Conservation (phyloP, 208 protist species). For the Kentomonas sorsogonicus region DNA sequence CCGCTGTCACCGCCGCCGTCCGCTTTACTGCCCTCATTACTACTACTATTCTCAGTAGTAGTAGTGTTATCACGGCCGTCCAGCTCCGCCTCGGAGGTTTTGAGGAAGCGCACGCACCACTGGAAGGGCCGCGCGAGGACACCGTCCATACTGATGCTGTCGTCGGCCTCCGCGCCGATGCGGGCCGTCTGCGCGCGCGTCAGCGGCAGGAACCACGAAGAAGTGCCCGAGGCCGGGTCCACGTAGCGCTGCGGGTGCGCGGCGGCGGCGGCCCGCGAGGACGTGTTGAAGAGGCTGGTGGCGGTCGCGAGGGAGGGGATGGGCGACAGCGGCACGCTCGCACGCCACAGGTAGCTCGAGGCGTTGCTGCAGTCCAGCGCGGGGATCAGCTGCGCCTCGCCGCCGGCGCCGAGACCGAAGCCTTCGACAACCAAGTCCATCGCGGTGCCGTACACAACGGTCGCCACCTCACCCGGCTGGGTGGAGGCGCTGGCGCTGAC, state of each 20-base stretch:
- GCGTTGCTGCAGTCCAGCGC: slow-evolving; percentile 59
- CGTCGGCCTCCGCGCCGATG: slow-evolving; percentile 23
- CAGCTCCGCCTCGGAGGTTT: background rate
- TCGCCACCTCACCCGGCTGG: slow-evolving; percentile 14
- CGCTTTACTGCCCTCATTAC: too few species aligned
- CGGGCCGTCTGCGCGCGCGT: slow-evolving; percentile 35
- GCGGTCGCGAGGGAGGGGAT: slow-evolving; percentile 33
- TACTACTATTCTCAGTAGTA: too few species aligned
- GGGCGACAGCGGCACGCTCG: slow-evolving; percentile 36
- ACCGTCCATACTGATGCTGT: slow-evolving; percentile 17
- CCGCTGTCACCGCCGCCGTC: slow-evolving; percentile 1
- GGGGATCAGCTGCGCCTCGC: slow-evolving; percentile 47
- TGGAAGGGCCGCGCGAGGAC: slow-evolving; percentile 41
- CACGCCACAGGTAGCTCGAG: slow-evolving; percentile 61
- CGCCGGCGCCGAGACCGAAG: slow-evolving; percentile 46
- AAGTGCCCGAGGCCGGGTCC: slow-evolving; percentile 43
- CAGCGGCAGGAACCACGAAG: slow-evolving; percentile 62
- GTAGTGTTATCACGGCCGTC: background rate
- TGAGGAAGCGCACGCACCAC: slow-evolving; percentile 61
- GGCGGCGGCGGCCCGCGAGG: too few species aligned
- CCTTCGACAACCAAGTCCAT: slow-evolving; percentile 68
- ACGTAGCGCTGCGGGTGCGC: slow-evolving; percentile 48
- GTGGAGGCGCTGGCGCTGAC: background rate
- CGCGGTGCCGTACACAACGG: slow-evolving; percentile 47
- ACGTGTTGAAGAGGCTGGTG: slow-evolving; percentile 10